Evolutionary conservation across 805 yeast species (phyloP).

Genomic region (Saturnispora dispora): DNA sequence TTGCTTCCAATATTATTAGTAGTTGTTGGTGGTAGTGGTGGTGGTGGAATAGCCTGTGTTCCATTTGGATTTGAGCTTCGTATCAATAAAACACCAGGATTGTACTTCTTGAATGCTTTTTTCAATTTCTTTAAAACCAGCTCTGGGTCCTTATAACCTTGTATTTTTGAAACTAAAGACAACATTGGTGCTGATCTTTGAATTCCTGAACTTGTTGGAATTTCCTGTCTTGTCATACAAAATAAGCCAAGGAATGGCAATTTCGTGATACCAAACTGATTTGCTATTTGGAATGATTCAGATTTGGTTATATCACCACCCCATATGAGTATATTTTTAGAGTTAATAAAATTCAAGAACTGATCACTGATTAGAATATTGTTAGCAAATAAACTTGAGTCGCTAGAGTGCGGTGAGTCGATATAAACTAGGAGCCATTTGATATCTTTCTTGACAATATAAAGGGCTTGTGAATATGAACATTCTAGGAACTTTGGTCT

Average conservation of each 20-base stretch:
- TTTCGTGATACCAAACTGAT: constrained; percentile 57
- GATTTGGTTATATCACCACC: constrained; percentile 77
- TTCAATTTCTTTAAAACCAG: constrained; percentile 32
- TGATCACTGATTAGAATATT: constrained; percentile 44
- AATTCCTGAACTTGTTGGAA: constrained; percentile 49
- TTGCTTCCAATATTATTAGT: background rate
- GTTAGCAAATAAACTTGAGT: constrained; percentile 42
- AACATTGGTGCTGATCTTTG: constrained; percentile 45
- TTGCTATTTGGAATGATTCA: constrained; percentile 78
- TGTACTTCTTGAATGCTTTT: constrained; percentile 38
- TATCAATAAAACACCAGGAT: constrained; percentile 50
- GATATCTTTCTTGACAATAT: constrained; percentile 56
- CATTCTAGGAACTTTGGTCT: constrained; percentile 50
- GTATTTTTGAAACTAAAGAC: constrained; percentile 52
- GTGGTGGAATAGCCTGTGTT: background rate
- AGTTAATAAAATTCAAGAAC: constrained; percentile 39
- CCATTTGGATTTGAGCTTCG: constrained; percentile 27
- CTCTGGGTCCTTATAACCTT: constrained; percentile 42
- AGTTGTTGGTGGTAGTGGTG: background rate
- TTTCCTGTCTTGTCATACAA: constrained; percentile 51
- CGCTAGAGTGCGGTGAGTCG: constrained; percentile 65
- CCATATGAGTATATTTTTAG: constrained; percentile 62
- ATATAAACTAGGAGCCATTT: constrained; percentile 67
- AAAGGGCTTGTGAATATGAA: constrained; percentile 73
- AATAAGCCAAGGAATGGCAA: constrained; percentile 80